Conservation (phyloP, 2,329 filamentous ascomycete genomes). For the Monilinia fructigena region DNA sequence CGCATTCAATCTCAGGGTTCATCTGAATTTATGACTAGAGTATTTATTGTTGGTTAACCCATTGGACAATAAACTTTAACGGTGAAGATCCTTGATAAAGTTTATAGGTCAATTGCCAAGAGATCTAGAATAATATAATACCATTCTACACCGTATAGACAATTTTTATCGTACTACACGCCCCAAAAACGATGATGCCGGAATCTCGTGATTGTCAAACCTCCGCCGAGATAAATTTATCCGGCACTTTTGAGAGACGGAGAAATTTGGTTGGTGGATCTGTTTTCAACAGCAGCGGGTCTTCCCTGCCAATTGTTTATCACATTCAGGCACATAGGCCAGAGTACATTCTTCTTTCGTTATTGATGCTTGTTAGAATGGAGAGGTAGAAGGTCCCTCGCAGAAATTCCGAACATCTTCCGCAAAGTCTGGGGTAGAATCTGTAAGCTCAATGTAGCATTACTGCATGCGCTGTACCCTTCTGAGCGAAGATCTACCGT, state of each 20-base stretch:
- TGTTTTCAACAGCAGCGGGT: neutral
- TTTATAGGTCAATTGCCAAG: neutral
- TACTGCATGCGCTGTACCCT: too few species aligned
- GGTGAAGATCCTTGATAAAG: neutral
- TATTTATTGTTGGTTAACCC: too few species aligned
- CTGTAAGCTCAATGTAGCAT: neutral
- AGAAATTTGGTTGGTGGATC: slow-evolving; percentile 10
- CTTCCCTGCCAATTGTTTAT: neutral
- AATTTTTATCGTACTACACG: too few species aligned
- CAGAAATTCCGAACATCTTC: neutral
- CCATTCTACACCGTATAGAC: neutral
- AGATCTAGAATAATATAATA: neutral
- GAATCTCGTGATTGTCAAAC: neutral
- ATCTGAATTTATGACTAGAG: too few species aligned
- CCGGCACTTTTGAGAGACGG: neutral
- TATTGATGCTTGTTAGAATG: too few species aligned
- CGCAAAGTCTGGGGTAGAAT: slow-evolving; percentile 2
- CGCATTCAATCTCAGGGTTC: too few species aligned
- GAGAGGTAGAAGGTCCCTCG: neutral
- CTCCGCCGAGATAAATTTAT: slow-evolving; percentile 5
- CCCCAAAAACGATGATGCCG: too few species aligned
- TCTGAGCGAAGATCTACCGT: slow-evolving; percentile 3
- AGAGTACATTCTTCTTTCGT: too few species aligned
- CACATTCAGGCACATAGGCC: neutral
- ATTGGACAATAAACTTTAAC: too few species aligned